Evolutionary conservation across 805 yeast species (phyloP), one percentile per base, ranked within the genome.

Genomic region (Ogataea pini): DNA sequence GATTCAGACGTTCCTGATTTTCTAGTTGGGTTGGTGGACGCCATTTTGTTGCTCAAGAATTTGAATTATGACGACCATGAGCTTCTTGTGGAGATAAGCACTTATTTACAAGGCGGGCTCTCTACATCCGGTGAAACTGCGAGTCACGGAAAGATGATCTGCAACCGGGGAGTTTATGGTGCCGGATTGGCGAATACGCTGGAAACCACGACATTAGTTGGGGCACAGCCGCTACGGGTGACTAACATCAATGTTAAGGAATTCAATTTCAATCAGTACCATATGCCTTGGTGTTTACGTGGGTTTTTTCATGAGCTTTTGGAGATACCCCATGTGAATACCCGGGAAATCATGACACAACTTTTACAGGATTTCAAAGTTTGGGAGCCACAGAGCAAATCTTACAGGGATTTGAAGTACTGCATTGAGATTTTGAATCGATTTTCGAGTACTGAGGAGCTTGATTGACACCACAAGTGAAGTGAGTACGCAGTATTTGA

Each of bases 261-360:
- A 52, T 68, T 84, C 33, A 86, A 85, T 8, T 73, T 79, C 31
- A 92, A 92, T 62, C 96, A 96, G 0, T 92, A 82, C 59, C 83
- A 88, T 51, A 68, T 92, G 38, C 99, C 99, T 0, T 92, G 97
- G 97, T 86, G 95, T 55, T 75, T 92, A 68, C 72, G 97, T 39
- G 96, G 97, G 0, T 72, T 92, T 46, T 60, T 90, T n/a, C 83
- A 81, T 50, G 95, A 83, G 46, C 75, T 55, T 63, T 63, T 49
- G 74, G 75, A 44, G 65, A 45, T 72, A 46, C 67, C 67, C 36
- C 63, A 78, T 36, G 73, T 78, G 18, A 86, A 86, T 42, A 76
- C 86, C 10, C 62, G 71, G 17, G 72, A 73, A 37, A 66, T 89
- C 47, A 59, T 54, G 45, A 61, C 45, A 38, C 67, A 55, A 62